A percentile compares a stretch with the other conserved stretches of the same genome.
Evolutionary conservation across 306 rosid genomes (phyloP).

Genomic region (Vigna hirtella): DNA sequence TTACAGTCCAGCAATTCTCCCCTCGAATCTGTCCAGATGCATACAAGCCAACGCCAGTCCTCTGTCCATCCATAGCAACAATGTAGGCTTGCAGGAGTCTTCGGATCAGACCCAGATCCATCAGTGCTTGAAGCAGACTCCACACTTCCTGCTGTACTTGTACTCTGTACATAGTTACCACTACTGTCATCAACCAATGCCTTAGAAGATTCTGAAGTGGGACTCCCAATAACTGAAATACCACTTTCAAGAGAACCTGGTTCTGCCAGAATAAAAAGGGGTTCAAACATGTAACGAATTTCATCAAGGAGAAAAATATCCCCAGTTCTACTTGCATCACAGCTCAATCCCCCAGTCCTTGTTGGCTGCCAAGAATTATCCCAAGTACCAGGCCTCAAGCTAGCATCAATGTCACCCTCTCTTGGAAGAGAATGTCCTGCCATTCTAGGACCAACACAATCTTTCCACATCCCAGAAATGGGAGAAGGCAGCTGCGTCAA

Average conservation of each 20-base stretch:
- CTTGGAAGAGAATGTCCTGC: conserved; percentile 88
- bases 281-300: conserved; percentile 92
- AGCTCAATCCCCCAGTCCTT: conserved; percentile 75
- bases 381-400: conserved; percentile 86
- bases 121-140: conserved; percentile 77
- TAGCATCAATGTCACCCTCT: conserved; percentile 97
- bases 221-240: conserved; percentile 66
- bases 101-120: conserved; percentile 77
- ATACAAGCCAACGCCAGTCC: conserved; percentile 99
- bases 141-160: conserved; percentile 63
- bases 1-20: conserved; percentile 95
- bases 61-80: conserved; percentile 99
- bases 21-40: conserved; percentile 97
- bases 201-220: conserved; percentile 75
- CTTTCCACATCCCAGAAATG: conserved; percentile 93
- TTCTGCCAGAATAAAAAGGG: conserved; percentile 92
- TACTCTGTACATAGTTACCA: conserved; percentile 66
- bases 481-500: conserved; percentile 87
- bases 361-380: conserved; percentile 94
- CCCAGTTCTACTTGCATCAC: conserved; percentile 82
- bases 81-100: conserved; percentile 83
- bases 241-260: conserved; percentile 93
- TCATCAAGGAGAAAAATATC: conserved; percentile 78
- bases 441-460: conserved; percentile 85
- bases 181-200: conserved; percentile 77